Evolutionary conservation across 2,329 filamentous ascomycete genomes (phyloP).

Genomic region (Talaromyces amestolkiae): DNA sequence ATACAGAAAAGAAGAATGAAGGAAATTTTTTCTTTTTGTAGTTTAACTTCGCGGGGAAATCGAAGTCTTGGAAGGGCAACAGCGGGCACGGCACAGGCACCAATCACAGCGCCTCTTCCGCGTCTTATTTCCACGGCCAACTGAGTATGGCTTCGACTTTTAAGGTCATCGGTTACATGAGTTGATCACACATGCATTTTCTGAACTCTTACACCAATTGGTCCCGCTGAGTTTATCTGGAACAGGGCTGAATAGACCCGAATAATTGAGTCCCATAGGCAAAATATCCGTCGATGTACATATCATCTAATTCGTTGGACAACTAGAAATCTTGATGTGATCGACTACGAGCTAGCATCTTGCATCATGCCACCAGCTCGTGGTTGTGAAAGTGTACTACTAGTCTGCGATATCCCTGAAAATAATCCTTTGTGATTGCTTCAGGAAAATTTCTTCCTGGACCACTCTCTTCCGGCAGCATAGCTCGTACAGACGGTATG

Average conservation of each 20-base stretch:
- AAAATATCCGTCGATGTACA: not conserved
- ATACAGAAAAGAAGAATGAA: not conserved
- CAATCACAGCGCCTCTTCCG: not conserved
- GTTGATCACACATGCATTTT: not conserved
- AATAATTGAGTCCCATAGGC: not conserved
- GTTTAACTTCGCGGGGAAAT: slow-evolving; percentile 5
- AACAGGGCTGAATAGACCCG: not conserved
- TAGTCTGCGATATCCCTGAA: not conserved
- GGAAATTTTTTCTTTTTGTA: slow-evolving; percentile 1
- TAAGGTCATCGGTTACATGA: not conserved
- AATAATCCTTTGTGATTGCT: not conserved
- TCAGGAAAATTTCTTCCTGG: not conserved
- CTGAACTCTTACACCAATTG: not conserved
- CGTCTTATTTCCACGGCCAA: not conserved
- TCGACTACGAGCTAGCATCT: not conserved
- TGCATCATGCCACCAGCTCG: not conserved
- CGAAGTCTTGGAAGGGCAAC: slow-evolving; percentile 1
- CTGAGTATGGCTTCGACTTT: not conserved
- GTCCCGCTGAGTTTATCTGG: not conserved
- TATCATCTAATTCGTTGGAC: not conserved
- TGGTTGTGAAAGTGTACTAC: not conserved
- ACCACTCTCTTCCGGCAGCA: not conserved
- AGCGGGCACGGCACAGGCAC: not conserved
- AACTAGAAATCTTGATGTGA: not conserved
- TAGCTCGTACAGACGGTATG: not conserved